Evolutionary conservation across 768 basidiomycete species (phyloP), one percentile per base, ranked within the genome.

Genomic region (Termitomyces sp.): DNA sequence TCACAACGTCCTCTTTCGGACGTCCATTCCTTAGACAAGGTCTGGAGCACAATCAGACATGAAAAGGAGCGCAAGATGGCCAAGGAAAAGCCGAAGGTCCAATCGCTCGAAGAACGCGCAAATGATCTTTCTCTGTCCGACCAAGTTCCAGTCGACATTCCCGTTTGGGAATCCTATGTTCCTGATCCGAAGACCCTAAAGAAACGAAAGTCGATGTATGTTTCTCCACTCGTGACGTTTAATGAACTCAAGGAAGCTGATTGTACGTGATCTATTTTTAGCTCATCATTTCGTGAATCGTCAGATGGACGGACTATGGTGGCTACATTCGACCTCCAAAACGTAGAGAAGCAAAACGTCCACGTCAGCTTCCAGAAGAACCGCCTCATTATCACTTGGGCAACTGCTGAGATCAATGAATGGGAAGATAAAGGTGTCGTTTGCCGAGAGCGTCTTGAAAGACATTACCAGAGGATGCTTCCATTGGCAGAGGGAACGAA

Each of bases 401-500:
- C 81, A 59, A 80, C 76, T 10, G 75, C 82, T 57, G 84, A 81
- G 63, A 75, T 84, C 51, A 74, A 76, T 13, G 88, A 90, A 68
- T 80, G 78, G 73, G 79, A 82, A 62, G 87, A 90, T 61, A 78
- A 79, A 23, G 85, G 80, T 23, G 75, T 79, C 13, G 67, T 84
- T n/a, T 75, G 88, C 33, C 77, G 86, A 58, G 88, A 91, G 64
- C 75, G 83, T 56, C 75, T 82, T 55, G 82, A 88, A 69, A 83
- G 79, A 66, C 81, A 82, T 64, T 83, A 82, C 64, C 83, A 84
- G 61, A 79, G 89, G 61, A 86, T 84, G 28, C 78, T 89, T 41
- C 87, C 89, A 10, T 71, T 91, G 16, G 87, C 89, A 13, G 86
- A 89, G 59, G 89, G 86, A 48, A 89, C 89, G 23, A 84, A 79